These are phyloP conservation scores for Pichia sp. DNA, from an alignment of 1,139 yeast species.

Conservation along the genomic window DNA sequence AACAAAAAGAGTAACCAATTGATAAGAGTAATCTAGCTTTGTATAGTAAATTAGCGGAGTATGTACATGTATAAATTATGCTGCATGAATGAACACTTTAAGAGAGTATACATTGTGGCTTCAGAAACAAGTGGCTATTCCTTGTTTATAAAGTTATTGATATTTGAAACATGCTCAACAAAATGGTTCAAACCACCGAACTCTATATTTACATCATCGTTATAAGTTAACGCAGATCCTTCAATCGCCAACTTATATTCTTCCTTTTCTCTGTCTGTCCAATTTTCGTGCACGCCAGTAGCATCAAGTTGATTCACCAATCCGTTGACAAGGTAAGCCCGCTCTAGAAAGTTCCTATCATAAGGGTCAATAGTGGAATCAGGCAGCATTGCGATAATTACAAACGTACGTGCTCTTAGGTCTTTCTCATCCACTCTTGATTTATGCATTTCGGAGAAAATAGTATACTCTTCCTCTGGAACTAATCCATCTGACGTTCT, in stretches of 20 bases:
- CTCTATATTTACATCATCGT: not conserved
- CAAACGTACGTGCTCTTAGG: slow-evolving; percentile 19
- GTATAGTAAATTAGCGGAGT: not conserved
- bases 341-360: slow-evolving; percentile 31
- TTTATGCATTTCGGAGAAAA: slow-evolving; percentile 17
- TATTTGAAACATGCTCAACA: not conserved
- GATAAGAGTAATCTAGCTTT: not conserved
- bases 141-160: not conserved
- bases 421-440: slow-evolving; percentile 1
- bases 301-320: slow-evolving; percentile 21
- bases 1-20: not conserved
- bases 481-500: slow-evolving; percentile 23
- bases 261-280: slow-evolving; percentile 18
- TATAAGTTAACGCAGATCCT: slow-evolving; percentile 1
- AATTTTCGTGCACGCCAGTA: slow-evolving; percentile 22
- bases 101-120: not conserved
- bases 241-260: slow-evolving; percentile 6
- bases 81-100: not conserved
- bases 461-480: slow-evolving; percentile 15
- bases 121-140: not conserved
- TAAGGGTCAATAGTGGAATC: slow-evolving; percentile 14
- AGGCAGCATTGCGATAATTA: slow-evolving; percentile 24
- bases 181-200: slow-evolving; percentile 10
- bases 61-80: not conserved
- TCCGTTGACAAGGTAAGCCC: slow-evolving; percentile 28